Evolutionary conservation across 441 rosid genomes (phyloP), one percentile per base, ranked within the genome.

Genomic region (Raphanus hybrid): DNA sequence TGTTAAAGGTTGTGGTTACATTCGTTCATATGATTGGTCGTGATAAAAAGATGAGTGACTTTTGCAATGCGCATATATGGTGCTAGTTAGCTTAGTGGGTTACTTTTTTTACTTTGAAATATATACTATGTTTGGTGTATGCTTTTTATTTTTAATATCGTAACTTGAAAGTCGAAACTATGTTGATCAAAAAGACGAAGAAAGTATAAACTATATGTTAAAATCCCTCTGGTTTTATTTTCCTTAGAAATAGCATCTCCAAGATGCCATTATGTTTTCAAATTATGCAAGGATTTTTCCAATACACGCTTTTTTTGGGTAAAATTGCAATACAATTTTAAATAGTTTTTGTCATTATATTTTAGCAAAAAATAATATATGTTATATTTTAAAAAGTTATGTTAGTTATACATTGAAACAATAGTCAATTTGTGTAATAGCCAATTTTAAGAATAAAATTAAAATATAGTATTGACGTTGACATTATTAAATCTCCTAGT

Each of bases 21-120:
- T 55, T 66, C 3, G 65, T 65, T 23, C 71, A 15, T 55, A 65
- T 66, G 77, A 64, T 66, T 66, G 71, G 78, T 41, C 58, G 1
- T 39, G 59, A 43, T 6, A 7, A 74, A 74, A 66, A 74, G 77
- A 66, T 55, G 20, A 37, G 3, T 66, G 35, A 57, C 77, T 74
- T 73, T 74, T 66, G 71, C 39, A 74, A 74, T 65, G 45, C 20
- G 58, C 59, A 39, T 59, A 37, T 37, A 14, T 64, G 76, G 76
- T 64, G 70, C 12, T 73, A 34, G 39, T n/a, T 48, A 74, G 29
- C 57, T 74, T 66, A 74, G 58, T 65, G 58, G 77, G 16, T 55
- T 15, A 37, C 64, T 65, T 65, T 41, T 52, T 65, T 64, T 23
- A 52, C 70, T 54, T 64, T 55, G 32, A 65, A 39, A 74, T 41